Percentiles rank a stretch among this genome's conserved stretches.
phyloP scores from a whole-genome alignment of 306 rosid genomes.

The Aeschynomene evenia region DNA sequence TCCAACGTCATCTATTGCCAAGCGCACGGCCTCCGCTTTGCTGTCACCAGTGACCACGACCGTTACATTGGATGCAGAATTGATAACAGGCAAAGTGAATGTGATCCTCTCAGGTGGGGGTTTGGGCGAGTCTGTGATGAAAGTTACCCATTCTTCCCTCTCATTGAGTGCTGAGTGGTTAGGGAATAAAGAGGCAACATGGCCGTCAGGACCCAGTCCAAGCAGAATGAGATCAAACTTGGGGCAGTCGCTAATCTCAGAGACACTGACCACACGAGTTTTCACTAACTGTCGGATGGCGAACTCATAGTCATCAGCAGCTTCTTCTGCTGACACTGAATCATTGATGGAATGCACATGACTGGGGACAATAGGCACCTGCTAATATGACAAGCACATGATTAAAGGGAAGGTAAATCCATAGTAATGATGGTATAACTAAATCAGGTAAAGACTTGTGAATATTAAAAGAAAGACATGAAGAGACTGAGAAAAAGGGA shows the following conservation, averaged over 20 bases:
- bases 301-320: conserved; percentile 88
- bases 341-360: conserved; percentile 90
- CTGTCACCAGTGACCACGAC: conserved; percentile 65
- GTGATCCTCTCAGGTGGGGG: conserved; percentile 99
- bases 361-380: conserved; percentile 90
- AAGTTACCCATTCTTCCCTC: conserved; percentile 85
- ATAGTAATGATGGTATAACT: background rate
- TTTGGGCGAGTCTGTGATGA: conserved; percentile 85
- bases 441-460: too few species aligned
- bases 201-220: conserved; percentile 91
- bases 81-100: conserved; percentile 93
- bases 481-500: background rate
- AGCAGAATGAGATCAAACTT: conserved; percentile 93
- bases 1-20: conserved; percentile 59
- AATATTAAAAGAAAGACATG: conserved; percentile 16
- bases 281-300: conserved; percentile 86
- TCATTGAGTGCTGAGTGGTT: conserved; percentile 66
- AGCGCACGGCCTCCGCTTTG: conserved; percentile 78
- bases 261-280: conserved; percentile 75
- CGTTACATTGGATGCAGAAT: conserved; percentile 87
- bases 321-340: conserved; percentile 90
- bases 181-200: conserved; percentile 87
- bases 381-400: conserved; percentile 29
- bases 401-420: conserved; percentile 20
- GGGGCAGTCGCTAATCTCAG: conserved; percentile 87